Evolutionary conservation across 805 yeast genomes (phyloP).

Genomic region (Metschnikowia hibisci): DNA sequence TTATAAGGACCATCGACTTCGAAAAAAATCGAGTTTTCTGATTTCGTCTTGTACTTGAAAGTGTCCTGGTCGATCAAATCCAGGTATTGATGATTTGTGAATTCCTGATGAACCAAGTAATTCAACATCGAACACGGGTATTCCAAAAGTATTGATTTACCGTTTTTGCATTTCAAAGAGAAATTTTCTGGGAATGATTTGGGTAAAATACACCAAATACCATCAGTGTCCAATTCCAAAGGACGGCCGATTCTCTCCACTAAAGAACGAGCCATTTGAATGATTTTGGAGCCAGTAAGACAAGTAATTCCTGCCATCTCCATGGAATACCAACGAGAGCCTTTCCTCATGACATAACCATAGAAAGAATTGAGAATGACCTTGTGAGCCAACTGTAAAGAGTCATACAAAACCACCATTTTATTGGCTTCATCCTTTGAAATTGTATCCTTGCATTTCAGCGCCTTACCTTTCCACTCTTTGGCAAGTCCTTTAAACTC

Average conservation of each 20-base stretch:
- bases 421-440: conserved; percentile 86
- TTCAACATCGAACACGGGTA: conserved; percentile 97
- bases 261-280: conserved; percentile 90
- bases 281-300: conserved; percentile 94
- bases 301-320: conserved; percentile 99
- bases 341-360: conserved; percentile 98
- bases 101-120: conserved; percentile 82
- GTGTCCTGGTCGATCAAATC: conserved; percentile 67
- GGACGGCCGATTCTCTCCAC: conserved; percentile 96
- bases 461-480: conserved; percentile 83
- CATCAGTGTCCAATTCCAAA: conserved; percentile 95
- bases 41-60: conserved; percentile 66
- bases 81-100: conserved; percentile 94
- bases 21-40: conserved; percentile 93
- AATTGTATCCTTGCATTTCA: conserved; percentile 54
- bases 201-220: conserved; percentile 98
- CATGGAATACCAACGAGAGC: conserved; percentile 98
- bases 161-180: conserved; percentile 65
- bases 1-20: conserved; percentile 98
- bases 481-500: conserved; percentile 92
- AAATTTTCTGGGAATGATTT: conserved; percentile 89
- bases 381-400: conserved; percentile 93
- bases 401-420: conserved; percentile 90
- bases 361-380: conserved; percentile 94
- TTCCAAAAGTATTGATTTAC: conserved; percentile 71